Conservation (phyloP, 768 basidiomycete genomes). For the Naematelia encephala region DNA sequence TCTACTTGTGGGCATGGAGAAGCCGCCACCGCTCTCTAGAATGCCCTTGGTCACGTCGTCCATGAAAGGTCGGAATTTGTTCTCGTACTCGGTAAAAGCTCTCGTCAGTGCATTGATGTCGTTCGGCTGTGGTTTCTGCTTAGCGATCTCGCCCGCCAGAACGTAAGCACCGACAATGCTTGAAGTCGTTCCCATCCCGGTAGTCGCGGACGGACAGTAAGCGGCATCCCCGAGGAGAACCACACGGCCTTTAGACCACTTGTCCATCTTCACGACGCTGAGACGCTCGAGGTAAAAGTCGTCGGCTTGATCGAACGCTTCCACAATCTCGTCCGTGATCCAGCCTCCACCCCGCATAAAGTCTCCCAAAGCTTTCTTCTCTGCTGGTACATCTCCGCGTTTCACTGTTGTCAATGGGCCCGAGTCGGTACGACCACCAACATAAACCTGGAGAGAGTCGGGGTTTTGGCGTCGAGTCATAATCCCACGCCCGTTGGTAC, state of each 20-base stretch:
- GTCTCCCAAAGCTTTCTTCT: conserved; percentile 13
- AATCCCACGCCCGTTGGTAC: not conserved
- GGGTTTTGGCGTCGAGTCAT: conserved; percentile 5
- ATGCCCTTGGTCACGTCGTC: conserved; percentile 1
- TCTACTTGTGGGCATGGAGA: not conserved
- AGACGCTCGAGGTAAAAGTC: conserved; percentile 35
- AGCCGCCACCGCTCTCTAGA: not conserved
- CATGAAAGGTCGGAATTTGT: conserved; percentile 4
- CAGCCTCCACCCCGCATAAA: conserved; percentile 21
- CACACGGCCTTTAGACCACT: conserved; percentile 20
- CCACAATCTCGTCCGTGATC: conserved; percentile 24
- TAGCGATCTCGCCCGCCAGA: conserved; percentile 33
- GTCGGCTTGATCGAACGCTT: conserved; percentile 16
- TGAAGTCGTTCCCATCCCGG: conserved; percentile 38
- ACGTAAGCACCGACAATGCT: conserved; percentile 35
- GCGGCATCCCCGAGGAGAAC: conserved; percentile 40
- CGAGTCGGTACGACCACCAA: not conserved
- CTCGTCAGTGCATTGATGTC: not conserved
- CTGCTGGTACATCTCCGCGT: not conserved
- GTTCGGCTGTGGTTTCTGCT: not conserved
- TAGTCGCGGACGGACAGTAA: conserved; percentile 28
- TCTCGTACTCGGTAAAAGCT: not conserved
- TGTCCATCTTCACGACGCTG: conserved; percentile 16
- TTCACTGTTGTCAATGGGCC: not conserved
- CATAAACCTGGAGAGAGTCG: not conserved